Percentiles rank a stretch among this genome's conserved stretches.
These are phyloP conservation scores for Fraxinus cuspidata DNA, from an alignment of 257 asterid species.

Conservation along the genomic window DNA sequence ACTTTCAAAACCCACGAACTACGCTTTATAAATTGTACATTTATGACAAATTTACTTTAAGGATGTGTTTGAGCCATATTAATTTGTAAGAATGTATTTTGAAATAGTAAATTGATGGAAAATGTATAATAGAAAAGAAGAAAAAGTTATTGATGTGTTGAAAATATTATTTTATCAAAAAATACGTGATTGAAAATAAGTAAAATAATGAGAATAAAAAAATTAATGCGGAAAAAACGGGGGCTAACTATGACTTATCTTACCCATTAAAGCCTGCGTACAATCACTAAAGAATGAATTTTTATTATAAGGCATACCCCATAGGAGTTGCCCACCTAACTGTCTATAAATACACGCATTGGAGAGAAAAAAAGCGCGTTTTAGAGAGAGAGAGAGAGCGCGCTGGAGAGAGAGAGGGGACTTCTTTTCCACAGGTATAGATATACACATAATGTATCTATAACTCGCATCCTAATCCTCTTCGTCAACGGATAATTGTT, in stretches of 20 bases:
- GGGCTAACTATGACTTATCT: neutral
- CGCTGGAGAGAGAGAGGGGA: constrained; percentile 3
- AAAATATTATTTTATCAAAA: too few species aligned
- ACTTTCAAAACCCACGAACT: neutral
- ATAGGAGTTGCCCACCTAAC: constrained; percentile 21
- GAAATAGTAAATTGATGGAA: too few species aligned
- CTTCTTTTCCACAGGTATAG: constrained; percentile 39
- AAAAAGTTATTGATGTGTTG: too few species aligned
- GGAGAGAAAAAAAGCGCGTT: constrained; percentile 42
- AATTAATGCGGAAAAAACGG: too few species aligned
- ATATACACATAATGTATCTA: constrained; percentile 12
- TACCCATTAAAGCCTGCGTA: neutral
- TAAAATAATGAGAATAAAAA: too few species aligned
- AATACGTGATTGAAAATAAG: too few species aligned
- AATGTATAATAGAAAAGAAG: too few species aligned
- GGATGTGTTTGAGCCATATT: too few species aligned
- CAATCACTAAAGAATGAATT: neutral
- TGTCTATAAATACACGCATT: constrained; percentile 28
- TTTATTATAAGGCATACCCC: constrained; percentile 18
- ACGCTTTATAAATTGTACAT: constrained; percentile 23
- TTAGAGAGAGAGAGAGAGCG: constrained; percentile 18
- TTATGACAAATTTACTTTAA: neutral
- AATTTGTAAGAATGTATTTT: too few species aligned
- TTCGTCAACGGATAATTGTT: neutral
- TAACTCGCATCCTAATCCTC: constrained; percentile 18